A percentile compares a stretch with the other conserved stretches of the same genome.
Evolutionary conservation across 2,329 filamentous ascomycete genomes (phyloP).

Genomic region (Raffaelea albimanens): DNA sequence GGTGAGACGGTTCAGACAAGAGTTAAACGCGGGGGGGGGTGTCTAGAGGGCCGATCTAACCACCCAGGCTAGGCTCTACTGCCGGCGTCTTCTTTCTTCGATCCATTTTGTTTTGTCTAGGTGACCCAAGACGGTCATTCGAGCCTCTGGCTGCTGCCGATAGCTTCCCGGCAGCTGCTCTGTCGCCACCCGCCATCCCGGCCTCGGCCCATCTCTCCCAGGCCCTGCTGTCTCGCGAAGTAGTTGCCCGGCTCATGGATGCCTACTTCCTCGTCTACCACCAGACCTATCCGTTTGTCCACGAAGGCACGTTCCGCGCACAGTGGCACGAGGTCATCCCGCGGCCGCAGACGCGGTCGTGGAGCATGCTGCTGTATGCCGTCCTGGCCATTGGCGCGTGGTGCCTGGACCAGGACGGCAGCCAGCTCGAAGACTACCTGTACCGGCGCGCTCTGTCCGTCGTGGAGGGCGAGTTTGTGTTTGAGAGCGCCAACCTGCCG

Average conservation of each 20-base stretch:
- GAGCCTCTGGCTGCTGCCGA: neutral
- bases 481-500: slow-evolving; percentile 7
- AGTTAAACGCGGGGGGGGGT: neutral
- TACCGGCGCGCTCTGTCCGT: slow-evolving; percentile 2
- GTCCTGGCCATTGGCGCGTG: slow-evolving; percentile 4
- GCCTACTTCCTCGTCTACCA: slow-evolving; percentile 5
- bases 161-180: neutral
- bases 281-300: slow-evolving; percentile 4
- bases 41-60: no score
- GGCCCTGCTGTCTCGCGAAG: neutral
- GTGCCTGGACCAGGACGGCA: slow-evolving; percentile 1
- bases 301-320: slow-evolving; percentile 5
- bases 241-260: slow-evolving; percentile 1
- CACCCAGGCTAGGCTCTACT: neutral
- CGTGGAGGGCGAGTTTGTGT: slow-evolving; percentile 4
- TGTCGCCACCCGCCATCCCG: neutral
- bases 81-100: slow-evolving; percentile 6
- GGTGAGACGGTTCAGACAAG: neutral
- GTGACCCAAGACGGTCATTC: neutral
- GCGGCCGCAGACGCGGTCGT: slow-evolving; percentile 3
- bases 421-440: neutral
- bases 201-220: neutral
- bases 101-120: slow-evolving; percentile 3
- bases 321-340: slow-evolving; percentile 6
- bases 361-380: slow-evolving; percentile 4